phyloP scores from a whole-genome alignment of 495 filamentous ascomycete species.

The Cenococcum geophilum region DNA sequence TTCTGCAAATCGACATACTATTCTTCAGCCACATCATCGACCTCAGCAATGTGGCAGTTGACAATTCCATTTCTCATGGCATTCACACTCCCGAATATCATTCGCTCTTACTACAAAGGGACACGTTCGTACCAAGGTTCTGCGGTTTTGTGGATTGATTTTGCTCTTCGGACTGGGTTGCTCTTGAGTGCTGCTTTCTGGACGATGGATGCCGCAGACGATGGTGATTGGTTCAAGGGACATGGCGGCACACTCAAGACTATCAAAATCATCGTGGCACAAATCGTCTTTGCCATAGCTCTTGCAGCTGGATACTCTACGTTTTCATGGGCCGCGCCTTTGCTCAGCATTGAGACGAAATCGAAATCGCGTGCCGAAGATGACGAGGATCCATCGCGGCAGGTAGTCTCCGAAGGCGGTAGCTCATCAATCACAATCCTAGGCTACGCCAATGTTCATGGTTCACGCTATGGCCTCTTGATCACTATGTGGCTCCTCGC shows the following conservation, averaged over 20 bases:
- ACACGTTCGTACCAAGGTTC: constrained; percentile 81
- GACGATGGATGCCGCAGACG: constrained; percentile 85
- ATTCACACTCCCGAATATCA: constrained; percentile 65
- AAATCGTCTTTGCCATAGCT: constrained; percentile 64
- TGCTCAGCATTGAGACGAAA: constrained; percentile 36
- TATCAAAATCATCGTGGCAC: constrained; percentile 65
- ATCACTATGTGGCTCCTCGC: constrained; percentile 68
- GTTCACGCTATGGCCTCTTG: constrained; percentile 82
- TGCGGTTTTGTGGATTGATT: constrained; percentile 74
- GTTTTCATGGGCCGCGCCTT: constrained; percentile 33
- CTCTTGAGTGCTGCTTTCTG: constrained; percentile 76
- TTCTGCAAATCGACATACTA: constrained; percentile 95
- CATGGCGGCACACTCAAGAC: constrained; percentile 61
- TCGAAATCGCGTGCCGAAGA: constrained; percentile 1
- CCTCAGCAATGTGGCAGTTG: constrained; percentile 87
- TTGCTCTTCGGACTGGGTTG: constrained; percentile 70
- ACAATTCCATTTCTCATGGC: constrained; percentile 68
- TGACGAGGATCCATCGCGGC: constrained; percentile 17
- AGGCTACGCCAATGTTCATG: constrained; percentile 87
- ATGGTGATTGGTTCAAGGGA: constrained; percentile 70
- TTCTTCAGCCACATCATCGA: constrained; percentile 82
- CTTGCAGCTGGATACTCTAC: constrained; percentile 49
- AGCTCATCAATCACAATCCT: constrained; percentile 63
- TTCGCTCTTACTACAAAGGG: constrained; percentile 68
- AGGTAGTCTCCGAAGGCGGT: constrained; percentile 38